Evolutionary conservation across 1,284 basidiomycete species (phyloP).

Genomic region (Neonothopanus nambi): DNA sequence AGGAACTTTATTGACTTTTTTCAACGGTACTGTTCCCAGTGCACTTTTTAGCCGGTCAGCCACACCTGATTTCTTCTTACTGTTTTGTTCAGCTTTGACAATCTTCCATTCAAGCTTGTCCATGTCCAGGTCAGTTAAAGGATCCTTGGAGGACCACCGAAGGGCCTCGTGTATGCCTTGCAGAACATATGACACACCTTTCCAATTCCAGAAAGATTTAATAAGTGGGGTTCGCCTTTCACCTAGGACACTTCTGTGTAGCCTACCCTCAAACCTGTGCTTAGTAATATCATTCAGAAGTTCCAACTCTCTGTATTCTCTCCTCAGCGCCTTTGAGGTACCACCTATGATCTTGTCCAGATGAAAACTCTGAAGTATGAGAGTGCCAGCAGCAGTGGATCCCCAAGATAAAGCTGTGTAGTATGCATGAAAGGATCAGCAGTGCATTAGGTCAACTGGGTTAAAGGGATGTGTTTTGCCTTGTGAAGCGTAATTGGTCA

Average conservation of each 20-base stretch:
- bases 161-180: slow-evolving; percentile 18
- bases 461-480: slow-evolving; percentile 36
- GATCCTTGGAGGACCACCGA: slow-evolving; percentile 16
- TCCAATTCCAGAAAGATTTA: slow-evolving; percentile 15
- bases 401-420: slow-evolving; percentile 39
- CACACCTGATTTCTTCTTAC: too few species aligned
- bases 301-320: slow-evolving; percentile 33
- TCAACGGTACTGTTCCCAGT: too few species aligned
- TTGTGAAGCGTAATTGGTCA: slow-evolving; percentile 42
- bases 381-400: slow-evolving; percentile 28
- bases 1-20: too few species aligned
- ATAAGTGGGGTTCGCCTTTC: slow-evolving; percentile 21
- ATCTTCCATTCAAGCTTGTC: background rate
- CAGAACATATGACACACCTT: slow-evolving; percentile 20
- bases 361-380: slow-evolving; percentile 33
- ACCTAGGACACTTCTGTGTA: slow-evolving; percentile 24
- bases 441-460: slow-evolving; percentile 32
- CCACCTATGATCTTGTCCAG: slow-evolving; percentile 22
- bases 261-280: slow-evolving; percentile 20
- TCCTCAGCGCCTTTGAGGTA: slow-evolving; percentile 19
- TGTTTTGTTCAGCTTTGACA: background rate
- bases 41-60: too few species aligned
- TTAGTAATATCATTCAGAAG: slow-evolving; percentile 33
- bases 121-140: background rate
- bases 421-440: slow-evolving; percentile 29